Evolutionary conservation across 495 filamentous ascomycete species (phyloP), one percentile per base, ranked within the genome.

Genomic region (Astrothelium subdiscretum): DNA sequence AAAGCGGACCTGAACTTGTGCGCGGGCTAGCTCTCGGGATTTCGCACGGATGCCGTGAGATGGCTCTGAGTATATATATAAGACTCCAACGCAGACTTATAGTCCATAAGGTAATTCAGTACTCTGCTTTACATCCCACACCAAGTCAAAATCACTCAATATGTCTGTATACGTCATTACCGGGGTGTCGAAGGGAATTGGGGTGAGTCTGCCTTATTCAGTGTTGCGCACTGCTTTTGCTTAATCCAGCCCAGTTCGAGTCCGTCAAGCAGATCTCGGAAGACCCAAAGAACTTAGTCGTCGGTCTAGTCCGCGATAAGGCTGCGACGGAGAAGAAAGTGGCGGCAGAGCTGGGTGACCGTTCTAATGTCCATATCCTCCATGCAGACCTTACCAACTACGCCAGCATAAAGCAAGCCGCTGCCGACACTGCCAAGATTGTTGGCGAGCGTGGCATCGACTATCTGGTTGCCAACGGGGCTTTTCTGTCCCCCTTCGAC

Each of bases 221-320:
- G 12, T 38, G 8, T 58, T 35, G 32, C 12, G 42, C 48, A 65
- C 62, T 20, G 59, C 8, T 40, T 29, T 31, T 32, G 32, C 51
- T 29, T 24, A 12, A 31, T 29, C 52, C 32, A 43, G 24, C 22
- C 12, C 64, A 78, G 76, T 79, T 69, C 32, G 76, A 71, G 32
- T 75, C 77, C 61, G 42, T 80, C n/a, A 52, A 62, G 3, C 68
- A 76, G 32, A 59, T 79, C 43, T 73, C 76, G 1, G 52, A 43
- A n/a, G 68, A 79, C 57, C 65, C 69, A 20, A 62, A 65, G 1
- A 78, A 78, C 60, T 51, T 65, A 0, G 71, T 81, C 32, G 61
- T 81, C 35, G 78, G 73, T 31, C 64, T 81, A 0, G 76, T 79
- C 24, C 77, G 77, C 13, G 62, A 78, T 68, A 78, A 73, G 58